Evolutionary conservation across 371 early-diverging fungal genomes (phyloP).

Genomic region (Lichtheimia hyalospora): DNA sequence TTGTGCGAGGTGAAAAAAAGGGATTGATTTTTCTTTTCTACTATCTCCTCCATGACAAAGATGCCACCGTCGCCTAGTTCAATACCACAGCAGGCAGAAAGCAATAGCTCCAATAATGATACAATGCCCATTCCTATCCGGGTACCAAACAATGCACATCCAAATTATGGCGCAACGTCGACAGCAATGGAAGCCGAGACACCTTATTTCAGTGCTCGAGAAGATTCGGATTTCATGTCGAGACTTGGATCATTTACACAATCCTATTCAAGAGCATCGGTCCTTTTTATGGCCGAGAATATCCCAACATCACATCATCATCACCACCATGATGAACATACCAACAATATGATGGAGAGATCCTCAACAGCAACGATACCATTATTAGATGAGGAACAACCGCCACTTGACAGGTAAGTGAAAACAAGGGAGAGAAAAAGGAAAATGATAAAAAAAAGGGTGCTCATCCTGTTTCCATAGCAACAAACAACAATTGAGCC

Average conservation of each 20-base stretch:
- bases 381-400: constrained; percentile 1
- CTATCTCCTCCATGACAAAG: too few relatives aligned
- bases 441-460: background rate
- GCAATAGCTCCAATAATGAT: too few relatives aligned
- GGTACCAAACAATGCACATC: constrained; percentile 33
- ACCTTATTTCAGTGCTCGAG: constrained; percentile 7
- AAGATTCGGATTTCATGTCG: background rate
- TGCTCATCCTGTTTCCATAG: too few relatives aligned
- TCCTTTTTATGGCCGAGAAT: constrained; percentile 21
- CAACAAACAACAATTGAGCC: background rate
- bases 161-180: constrained; percentile 13
- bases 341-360: background rate
- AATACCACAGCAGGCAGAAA: too few relatives aligned
- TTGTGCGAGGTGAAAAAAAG: too few relatives aligned
- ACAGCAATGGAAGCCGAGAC: constrained; percentile 9
- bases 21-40: too few relatives aligned
- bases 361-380: too few relatives aligned
- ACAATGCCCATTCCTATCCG: constrained; percentile 15
- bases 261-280: constrained; percentile 18
- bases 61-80: too few relatives aligned
- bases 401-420: background rate
- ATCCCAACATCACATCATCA: background rate
- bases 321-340: background rate
- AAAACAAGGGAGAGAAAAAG: background rate
- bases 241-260: constrained; percentile 9